Evolutionary conservation across 257 asterid genomes (phyloP).

Genomic region (Anisodus acutangulus): DNA sequence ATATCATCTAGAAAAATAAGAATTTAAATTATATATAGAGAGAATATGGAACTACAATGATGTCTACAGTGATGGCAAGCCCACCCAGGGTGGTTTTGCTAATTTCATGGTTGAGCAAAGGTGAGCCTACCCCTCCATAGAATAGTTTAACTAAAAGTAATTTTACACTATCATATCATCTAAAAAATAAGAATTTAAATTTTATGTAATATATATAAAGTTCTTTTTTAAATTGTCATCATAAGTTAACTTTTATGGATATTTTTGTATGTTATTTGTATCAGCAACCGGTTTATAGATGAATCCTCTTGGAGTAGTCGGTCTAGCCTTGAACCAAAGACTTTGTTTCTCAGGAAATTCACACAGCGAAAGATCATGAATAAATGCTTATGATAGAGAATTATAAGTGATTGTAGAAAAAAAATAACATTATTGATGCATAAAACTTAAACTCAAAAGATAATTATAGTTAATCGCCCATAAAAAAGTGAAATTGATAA

Average conservation of each 20-base stretch:
- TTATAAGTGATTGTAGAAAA: neutral
- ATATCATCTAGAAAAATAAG: neutral
- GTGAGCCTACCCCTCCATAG: slow-evolving; percentile 43
- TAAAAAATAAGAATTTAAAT: neutral
- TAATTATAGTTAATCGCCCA: neutral
- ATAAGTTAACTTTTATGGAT: neutral
- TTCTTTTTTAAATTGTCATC: too few species aligned
- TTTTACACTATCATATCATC: neutral
- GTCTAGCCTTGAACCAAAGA: too few species aligned
- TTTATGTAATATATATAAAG: too few species aligned
- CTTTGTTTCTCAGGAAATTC: too few species aligned
- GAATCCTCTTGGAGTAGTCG: too few species aligned
- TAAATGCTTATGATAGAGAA: neutral
- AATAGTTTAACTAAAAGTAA: neutral
- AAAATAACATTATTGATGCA: too few species aligned
- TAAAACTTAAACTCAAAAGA: too few species aligned
- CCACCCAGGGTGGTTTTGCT: slow-evolving; percentile 95
- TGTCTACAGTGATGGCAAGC: slow-evolving; percentile 79
- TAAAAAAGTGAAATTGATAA: neutral
- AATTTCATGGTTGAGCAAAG: slow-evolving; percentile 83
- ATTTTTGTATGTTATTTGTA: too few species aligned
- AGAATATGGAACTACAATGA: slow-evolving; percentile 92
- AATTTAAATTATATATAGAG: too few species aligned
- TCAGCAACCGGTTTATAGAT: too few species aligned
- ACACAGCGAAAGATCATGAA: too few species aligned